A percentile compares a stretch with the other conserved stretches of the same genome.
phyloP scores from a whole-genome alignment of 1,139 yeast genomes.

The Yamadazyma aaseri region DNA sequence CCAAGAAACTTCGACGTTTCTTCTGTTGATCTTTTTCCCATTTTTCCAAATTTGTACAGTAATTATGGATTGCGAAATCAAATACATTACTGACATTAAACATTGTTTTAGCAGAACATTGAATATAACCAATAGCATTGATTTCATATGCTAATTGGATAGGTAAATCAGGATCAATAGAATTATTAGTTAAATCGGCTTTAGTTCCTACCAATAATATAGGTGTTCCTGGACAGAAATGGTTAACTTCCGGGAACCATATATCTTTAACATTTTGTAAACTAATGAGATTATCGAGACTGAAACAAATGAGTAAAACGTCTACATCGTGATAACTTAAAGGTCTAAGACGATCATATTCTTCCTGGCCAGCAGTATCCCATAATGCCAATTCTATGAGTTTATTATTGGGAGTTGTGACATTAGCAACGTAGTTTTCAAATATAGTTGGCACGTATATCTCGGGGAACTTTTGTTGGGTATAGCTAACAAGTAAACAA shows the following conservation, averaged over 20 bases:
- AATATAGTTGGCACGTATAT: conserved; percentile 87
- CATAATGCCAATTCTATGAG: conserved; percentile 70
- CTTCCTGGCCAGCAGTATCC: conserved; percentile 97
- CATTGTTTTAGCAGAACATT: conserved; percentile 75
- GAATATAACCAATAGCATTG: conserved; percentile 75
- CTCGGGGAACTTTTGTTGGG: conserved; percentile 74
- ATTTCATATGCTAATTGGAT: conserved; percentile 60
- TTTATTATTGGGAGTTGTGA: conserved; percentile 53
- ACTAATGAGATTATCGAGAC: conserved; percentile 63
- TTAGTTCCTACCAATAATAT: conserved; percentile 78
- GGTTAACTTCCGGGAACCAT: conserved; percentile 86
- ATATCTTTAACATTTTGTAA: conserved; percentile 72
- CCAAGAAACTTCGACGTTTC: conserved; percentile 29
- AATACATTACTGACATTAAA: conserved; percentile 68
- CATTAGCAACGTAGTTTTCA: conserved; percentile 75
- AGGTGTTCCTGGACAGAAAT: conserved; percentile 80
- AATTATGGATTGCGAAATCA: conserved; percentile 47
- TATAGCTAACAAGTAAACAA: conserved; percentile 76
- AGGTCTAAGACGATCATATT: conserved; percentile 81
- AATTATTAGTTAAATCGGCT: conserved; percentile 49
- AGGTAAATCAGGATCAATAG: conserved; percentile 48
- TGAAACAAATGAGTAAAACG: conserved; percentile 70
- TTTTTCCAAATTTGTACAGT: conserved; percentile 32
- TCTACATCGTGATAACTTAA: conserved; percentile 82
- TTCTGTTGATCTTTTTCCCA: conserved; percentile 38